These are phyloP conservation scores for Suillus subalutaceus DNA, from an alignment of 768 basidiomycete species.

Conservation along the genomic window DNA sequence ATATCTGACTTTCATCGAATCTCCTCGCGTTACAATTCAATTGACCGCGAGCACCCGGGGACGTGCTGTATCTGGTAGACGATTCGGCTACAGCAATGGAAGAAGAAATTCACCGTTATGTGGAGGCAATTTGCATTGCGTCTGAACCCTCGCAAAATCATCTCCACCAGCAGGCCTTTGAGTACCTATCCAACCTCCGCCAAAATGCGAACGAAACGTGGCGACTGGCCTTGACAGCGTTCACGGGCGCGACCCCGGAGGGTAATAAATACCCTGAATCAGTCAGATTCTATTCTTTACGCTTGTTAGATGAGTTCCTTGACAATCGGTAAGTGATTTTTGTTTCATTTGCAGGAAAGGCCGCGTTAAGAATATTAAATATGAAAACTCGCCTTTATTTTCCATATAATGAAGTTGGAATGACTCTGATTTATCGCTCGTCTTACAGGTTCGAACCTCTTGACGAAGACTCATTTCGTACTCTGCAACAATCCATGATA, in stretches of 20 bases:
- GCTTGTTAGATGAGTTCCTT: slow-evolving; percentile 80
- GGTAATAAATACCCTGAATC: slow-evolving; percentile 75
- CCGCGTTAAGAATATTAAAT: neutral
- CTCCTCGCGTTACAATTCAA: neutral
- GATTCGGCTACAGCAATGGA: slow-evolving; percentile 52
- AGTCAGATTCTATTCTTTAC: slow-evolving; percentile 78
- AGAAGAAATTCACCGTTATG: slow-evolving; percentile 72
- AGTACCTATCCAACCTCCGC: slow-evolving; percentile 78
- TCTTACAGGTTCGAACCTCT: slow-evolving; percentile 60
- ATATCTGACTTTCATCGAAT: neutral
- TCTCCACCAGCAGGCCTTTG: slow-evolving; percentile 85
- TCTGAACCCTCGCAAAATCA: slow-evolving; percentile 72
- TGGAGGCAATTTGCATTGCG: slow-evolving; percentile 87
- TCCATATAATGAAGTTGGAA: neutral
- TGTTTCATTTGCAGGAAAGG: neutral
- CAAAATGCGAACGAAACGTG: slow-evolving; percentile 77
- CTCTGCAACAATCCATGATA: slow-evolving; percentile 75
- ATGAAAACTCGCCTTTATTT: neutral
- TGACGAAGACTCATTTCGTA: slow-evolving; percentile 69
- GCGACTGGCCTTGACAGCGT: slow-evolving; percentile 78
- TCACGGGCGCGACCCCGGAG: slow-evolving; percentile 61
- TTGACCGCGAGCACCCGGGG: slow-evolving; percentile 19
- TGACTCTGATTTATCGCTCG: slow-evolving; percentile 15
- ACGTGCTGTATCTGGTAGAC: slow-evolving; percentile 22
- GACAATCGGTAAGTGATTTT: slow-evolving; percentile 69